Conservation (phyloP, 2,329 filamentous ascomycete species). For the Pseudogymnoascus sp. region DNA sequence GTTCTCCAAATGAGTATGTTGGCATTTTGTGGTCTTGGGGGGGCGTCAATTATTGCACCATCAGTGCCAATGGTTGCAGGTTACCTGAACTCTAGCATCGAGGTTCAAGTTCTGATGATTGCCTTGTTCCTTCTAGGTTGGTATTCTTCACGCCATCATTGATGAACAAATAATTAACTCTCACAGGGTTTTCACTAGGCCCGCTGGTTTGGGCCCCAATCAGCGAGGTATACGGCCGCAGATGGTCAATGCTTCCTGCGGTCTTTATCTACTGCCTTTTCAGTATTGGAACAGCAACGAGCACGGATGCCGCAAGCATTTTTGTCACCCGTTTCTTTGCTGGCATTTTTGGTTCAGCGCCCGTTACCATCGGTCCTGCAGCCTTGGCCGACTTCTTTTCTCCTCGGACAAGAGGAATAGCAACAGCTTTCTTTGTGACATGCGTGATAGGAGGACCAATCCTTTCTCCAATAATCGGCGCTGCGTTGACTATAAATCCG, state of each 20-base stretch:
- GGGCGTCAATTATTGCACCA: slow-evolving; percentile 45
- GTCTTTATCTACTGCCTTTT: slow-evolving; percentile 55
- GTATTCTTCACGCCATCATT: not conserved
- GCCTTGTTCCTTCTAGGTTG: slow-evolving; percentile 14
- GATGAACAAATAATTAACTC: slow-evolving; percentile 13
- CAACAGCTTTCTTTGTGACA: slow-evolving; percentile 59
- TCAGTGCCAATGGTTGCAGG: slow-evolving; percentile 38
- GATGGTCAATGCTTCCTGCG: slow-evolving; percentile 52
- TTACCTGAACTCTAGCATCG: slow-evolving; percentile 27
- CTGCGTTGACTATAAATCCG: slow-evolving; percentile 31
- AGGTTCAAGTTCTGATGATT: too few relatives aligned
- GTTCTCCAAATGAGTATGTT: slow-evolving; percentile 45
- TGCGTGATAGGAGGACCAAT: slow-evolving; percentile 60
- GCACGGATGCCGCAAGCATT: slow-evolving; percentile 52
- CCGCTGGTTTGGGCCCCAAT: slow-evolving; percentile 59
- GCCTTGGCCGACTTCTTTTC: slow-evolving; percentile 57
- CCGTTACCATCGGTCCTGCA: slow-evolving; percentile 50
- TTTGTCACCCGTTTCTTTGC: slow-evolving; percentile 63
- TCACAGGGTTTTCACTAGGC: slow-evolving; percentile 42
- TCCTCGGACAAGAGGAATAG: slow-evolving; percentile 47
- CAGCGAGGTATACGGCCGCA: slow-evolving; percentile 54
- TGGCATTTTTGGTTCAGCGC: slow-evolving; percentile 56
- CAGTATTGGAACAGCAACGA: slow-evolving; percentile 53
- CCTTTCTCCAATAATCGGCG: slow-evolving; percentile 31
- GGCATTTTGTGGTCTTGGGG: slow-evolving; percentile 43